A percentile compares a stretch with the other conserved stretches of the same genome.
Evolutionary conservation across 345 rosid species (phyloP).

Genomic region (Microcos paniculata): DNA sequence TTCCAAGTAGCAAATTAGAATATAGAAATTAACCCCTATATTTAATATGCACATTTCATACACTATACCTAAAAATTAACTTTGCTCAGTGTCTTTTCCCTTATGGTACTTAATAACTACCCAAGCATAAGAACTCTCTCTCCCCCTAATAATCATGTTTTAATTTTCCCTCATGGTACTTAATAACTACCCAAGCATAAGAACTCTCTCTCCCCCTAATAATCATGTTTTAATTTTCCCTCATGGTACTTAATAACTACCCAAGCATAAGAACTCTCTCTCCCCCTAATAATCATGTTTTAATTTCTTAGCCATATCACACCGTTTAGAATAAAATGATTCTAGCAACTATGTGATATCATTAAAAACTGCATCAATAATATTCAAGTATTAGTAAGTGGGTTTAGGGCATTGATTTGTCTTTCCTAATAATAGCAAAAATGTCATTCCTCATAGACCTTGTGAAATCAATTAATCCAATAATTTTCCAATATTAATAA

Average conservation of each 20-base stretch:
- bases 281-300: background rate
- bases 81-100: conserved; percentile 1
- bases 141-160: background rate
- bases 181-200: background rate
- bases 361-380: background rate
- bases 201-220: background rate
- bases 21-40: background rate
- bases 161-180: background rate
- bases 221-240: background rate
- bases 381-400: background rate
- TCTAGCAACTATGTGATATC: background rate
- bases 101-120: background rate
- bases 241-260: background rate
- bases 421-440: background rate
- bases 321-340: background rate
- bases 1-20: background rate
- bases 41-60: background rate
- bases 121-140: background rate
- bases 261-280: background rate
- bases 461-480: background rate
- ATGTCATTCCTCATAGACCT: background rate
- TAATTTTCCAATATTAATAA: background rate
- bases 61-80: background rate
- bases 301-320: background rate
- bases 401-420: background rate